Evolutionary conservation across 768 basidiomycete genomes (phyloP), one percentile per base, ranked within the genome.

Genomic region (Porpolomopsis calyptriformis): DNA sequence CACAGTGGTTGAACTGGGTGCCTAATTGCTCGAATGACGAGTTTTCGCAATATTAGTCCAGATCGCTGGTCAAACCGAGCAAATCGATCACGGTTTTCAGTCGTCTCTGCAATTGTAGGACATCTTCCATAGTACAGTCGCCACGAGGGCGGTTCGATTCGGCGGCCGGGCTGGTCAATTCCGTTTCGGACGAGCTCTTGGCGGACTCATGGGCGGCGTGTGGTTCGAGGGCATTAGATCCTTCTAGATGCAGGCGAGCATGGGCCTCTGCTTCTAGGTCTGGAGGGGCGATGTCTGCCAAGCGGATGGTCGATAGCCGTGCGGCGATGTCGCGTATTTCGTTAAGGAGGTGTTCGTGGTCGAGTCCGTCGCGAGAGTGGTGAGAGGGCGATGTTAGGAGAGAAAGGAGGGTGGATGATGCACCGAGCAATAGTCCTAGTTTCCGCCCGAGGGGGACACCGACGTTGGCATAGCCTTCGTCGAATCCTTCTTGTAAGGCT

Each of bases 401-500:
- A 2, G 78, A 57, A 16, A 84, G 62, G 5, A 90, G 58, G 0
- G 79, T 82, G 6, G 81, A 73, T 0, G 79, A 70, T 20, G 71
- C 62, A 0, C 93, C 96, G 19, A 92, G 78, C 14, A 94, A 67
- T 31, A 71, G 58, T 2, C 94, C 94, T 1, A 97, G 60, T 49
- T 85, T 73, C 20, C 81, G 76, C 0, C 92, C 90, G 12, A 85
- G 62, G 0, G 86, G 84, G 2, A 72, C 79, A 1, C 91, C 88
- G 8, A 78, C 67, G 11, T 64, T 60, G 1, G 80, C 79, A 56
- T 89, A 97, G 1, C 88, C 91, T 2, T 71, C 66, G 62, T 99
- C 89, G 56, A 99, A 98, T 0, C 94, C 94, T 51, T 80, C 69
- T 56, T 99, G 94, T 1, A 97, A 71, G 2, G 80, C 81, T 0